A percentile compares a stretch with the other conserved stretches of the same genome.
These are phyloP conservation scores for Karstenula rhodostoma DNA, from an alignment of 2,329 filamentous ascomycete species.

Conservation along the genomic window DNA sequence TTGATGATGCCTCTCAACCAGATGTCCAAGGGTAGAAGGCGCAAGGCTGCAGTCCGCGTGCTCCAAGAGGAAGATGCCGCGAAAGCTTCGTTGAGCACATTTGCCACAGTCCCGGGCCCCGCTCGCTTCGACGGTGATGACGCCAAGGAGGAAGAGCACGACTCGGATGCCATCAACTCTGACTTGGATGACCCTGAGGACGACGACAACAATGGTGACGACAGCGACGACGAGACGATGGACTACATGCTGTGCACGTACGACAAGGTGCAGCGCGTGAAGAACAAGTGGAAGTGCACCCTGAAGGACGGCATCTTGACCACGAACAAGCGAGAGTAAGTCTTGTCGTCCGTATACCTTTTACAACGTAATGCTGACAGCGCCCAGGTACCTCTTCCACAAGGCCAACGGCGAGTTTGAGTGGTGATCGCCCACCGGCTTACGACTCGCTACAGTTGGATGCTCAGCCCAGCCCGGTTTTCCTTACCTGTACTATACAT, in stretches of 20 bases:
- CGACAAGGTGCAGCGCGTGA: constrained; percentile 98
- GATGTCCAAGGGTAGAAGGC: constrained; percentile 55
- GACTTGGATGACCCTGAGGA: constrained; percentile 97
- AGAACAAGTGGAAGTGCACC: constrained; percentile 97
- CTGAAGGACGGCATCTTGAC: constrained; percentile 96
- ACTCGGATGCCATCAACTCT: constrained; percentile 95
- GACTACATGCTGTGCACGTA: constrained; percentile 99
- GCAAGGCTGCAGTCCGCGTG: constrained; percentile 47
- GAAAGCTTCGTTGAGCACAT: constrained; percentile 29
- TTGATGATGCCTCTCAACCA: constrained; percentile 76
- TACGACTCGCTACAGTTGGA: not conserved
- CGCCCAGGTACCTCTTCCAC: constrained; percentile 86
- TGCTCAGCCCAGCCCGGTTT: not conserved
- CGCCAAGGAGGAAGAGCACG: constrained; percentile 62
- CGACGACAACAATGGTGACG: constrained; percentile 79
- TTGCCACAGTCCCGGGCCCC: constrained; percentile 31
- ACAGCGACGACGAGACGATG: constrained; percentile 82
- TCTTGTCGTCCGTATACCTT: constrained; percentile 22
- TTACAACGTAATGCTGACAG: constrained; percentile 16
- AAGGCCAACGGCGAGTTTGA: constrained; percentile 98
- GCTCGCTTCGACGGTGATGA: constrained; percentile 65
- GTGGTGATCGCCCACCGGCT: constrained; percentile 69
- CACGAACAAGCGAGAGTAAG: constrained; percentile 87
- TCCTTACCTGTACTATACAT: constrained; percentile 13
- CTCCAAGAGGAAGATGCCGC: constrained; percentile 64